Base-by-base conservation (phyloP, 768 basidiomycete genomes). In the Podaxis sp. region DNA sequence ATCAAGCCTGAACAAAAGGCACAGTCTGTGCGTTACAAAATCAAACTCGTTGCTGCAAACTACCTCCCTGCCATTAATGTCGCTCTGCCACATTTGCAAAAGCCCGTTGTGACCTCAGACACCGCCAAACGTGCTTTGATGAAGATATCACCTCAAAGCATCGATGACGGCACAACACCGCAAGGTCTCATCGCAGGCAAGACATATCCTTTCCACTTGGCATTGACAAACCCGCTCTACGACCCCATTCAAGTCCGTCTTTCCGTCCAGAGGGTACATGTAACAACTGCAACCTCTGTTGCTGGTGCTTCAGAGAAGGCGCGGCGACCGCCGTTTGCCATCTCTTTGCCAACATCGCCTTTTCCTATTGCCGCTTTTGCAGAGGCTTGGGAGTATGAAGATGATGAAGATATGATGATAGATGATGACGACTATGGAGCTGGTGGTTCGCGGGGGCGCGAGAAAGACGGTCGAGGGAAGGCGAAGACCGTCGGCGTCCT, bases 1-100 rank as follows among this genome's bases (percentile, higher is more conserved):
- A 97, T 98, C 76, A 97, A 98, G 73, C 97, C 97, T 3, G 97
- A 99, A 73, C 91, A 96, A 71, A 99, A 99, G 72, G 90, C 95
- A 0, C 93, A 95, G 68, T 95, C 93, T 17, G 90, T 92, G 40
- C 87, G 94, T 17, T 98, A 89, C 82, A 98, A 98, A 77, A 98
- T 99, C 76, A 99, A 99, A 75, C 87, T 99, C 56, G 93, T 96
- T 61, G 97, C 96, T 0, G 87, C 93, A 30, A 96, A 91, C 72
- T 99, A 99, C 75, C 81, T 99, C 15, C 97, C 97, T 0, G 85
- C 89, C 2, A 91, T 99, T 36, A 84, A 87, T 5, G 84, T 94
- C 38, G 75, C 82, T 40, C 79, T 93, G 37, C 90, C 91, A 22
- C 87, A 85, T 64, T 76, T 78, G 8, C 80, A 80, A 67, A 75